Evolutionary conservation across 176 grass and related monocot genomes (phyloP), one percentile per base, ranked within the genome.

Genomic region (Echinochloa phyllopogon): DNA sequence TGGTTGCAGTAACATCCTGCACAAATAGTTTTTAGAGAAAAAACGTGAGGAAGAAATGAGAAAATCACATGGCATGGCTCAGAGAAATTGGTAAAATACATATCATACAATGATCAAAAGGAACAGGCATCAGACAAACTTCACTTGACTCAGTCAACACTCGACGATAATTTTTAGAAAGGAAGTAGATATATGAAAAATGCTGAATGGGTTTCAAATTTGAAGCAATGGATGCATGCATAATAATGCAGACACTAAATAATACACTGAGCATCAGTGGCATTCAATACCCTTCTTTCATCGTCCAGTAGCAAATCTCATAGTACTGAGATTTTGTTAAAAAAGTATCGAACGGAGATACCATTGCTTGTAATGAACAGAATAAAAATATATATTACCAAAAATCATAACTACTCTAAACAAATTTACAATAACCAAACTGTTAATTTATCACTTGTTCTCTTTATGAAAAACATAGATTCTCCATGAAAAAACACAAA

Each of bases 1-100:
- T 97, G 10, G 95, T 97, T 73, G 92, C 92, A 62, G 95, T 97
- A 14, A 97, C 95, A 91, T 97, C 95, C 95, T 97, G 44, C 38
- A 52, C 7, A 36, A 25, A 52, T 0, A 24, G 50, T 87, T 76
- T 83, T 61, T 24, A 1, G 24, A 64, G 17, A 41, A 53, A 6
- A 25, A 68, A 38, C 10, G 2, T 16, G 13, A 78, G 12, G 24
- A 47, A 56, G 11, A 40, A 21, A 42, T 52, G 24, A 60, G 13
- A 66, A 37, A 69, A 6, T 41, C 1, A 42, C 36, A 41, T 68
- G 21, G 45, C 47, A 36, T 49, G 64, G 25, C 2, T 58, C 72
- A 77, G 53, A 12, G 21, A 27, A 24, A 71, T 43, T 58, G 72
- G 80, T 8, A 81, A 73, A 27, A 51, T 36, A 64, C 9, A 48